phyloP scores from a whole-genome alignment of 768 basidiomycete species.

The Russula sp. region DNA sequence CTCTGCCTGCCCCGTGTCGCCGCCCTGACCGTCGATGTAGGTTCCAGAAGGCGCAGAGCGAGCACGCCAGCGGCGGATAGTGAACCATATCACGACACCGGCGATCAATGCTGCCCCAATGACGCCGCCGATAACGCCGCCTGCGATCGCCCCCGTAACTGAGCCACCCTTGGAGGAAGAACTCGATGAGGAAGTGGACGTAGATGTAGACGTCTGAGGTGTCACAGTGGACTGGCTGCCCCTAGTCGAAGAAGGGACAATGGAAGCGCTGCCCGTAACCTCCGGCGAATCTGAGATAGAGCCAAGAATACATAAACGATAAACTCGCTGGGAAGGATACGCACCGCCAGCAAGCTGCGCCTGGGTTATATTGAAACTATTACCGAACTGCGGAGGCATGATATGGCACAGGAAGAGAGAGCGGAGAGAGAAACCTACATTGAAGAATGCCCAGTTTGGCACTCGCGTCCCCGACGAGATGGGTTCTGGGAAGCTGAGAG shows the following conservation, averaged over 20 bases:
- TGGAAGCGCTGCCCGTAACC: background rate
- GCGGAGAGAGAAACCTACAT: constrained; percentile 27
- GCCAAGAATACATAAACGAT: background rate
- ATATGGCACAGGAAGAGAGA: background rate
- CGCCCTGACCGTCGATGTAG: background rate
- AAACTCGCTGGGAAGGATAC: background rate
- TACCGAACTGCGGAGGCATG: background rate
- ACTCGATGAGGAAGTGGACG: too few species aligned
- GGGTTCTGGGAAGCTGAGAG: constrained; percentile 4
- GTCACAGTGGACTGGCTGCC: background rate
- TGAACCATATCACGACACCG: constrained; percentile 35
- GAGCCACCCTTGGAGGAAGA: background rate
- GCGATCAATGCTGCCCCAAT: constrained; percentile 39
- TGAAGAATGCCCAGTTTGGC: constrained; percentile 44
- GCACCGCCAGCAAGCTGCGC: background rate
- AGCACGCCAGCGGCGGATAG: constrained; percentile 27
- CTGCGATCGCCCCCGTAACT: constrained; percentile 53
- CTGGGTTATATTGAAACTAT: background rate
- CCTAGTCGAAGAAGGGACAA: background rate
- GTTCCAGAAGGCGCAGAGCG: constrained; percentile 22
- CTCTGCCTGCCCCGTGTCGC: background rate
- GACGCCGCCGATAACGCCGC: constrained; percentile 54
- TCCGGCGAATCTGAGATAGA: background rate
- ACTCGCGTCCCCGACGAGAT: constrained; percentile 39
- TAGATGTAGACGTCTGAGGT: background rate